phyloP scores from a whole-genome alignment of 768 basidiomycete species.

The Lactarius evosmus region DNA sequence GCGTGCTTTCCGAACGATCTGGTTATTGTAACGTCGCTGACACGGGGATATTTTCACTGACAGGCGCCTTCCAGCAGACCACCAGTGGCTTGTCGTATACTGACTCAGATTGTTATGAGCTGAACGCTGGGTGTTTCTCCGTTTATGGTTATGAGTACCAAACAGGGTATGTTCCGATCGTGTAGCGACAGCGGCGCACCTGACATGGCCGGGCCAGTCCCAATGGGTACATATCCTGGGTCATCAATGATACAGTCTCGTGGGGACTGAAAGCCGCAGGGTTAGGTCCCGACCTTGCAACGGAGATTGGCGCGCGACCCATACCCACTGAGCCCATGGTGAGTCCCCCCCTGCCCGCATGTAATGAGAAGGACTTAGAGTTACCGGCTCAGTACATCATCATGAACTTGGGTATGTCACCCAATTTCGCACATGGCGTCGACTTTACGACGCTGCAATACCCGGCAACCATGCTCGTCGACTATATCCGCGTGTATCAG shows the following conservation, averaged over 20 bases:
- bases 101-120: constrained; percentile 67
- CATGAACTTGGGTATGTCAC: constrained; percentile 80
- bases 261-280: constrained; percentile 77
- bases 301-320: constrained; percentile 61
- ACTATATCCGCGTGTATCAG: constrained; percentile 93
- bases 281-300: constrained; percentile 56
- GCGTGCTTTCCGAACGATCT: constrained; percentile 23
- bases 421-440: constrained; percentile 65
- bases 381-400: constrained; percentile 63
- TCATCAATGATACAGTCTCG: constrained; percentile 58
- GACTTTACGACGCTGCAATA: constrained; percentile 70
- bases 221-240: constrained; percentile 73
- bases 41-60: background rate
- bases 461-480: constrained; percentile 70
- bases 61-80: constrained; percentile 60
- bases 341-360: constrained; percentile 25
- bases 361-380: background rate
- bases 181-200: constrained; percentile 34
- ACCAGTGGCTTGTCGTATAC: constrained; percentile 71
- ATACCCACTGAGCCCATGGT: constrained; percentile 88
- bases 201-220: background rate
- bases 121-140: constrained; percentile 56
- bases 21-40: background rate
- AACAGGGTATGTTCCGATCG: constrained; percentile 56
- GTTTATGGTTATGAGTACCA: constrained; percentile 75